Evolutionary conservation across 75 land plant species (phyloP).

Genomic region (Cupressus sempervirens): DNA sequence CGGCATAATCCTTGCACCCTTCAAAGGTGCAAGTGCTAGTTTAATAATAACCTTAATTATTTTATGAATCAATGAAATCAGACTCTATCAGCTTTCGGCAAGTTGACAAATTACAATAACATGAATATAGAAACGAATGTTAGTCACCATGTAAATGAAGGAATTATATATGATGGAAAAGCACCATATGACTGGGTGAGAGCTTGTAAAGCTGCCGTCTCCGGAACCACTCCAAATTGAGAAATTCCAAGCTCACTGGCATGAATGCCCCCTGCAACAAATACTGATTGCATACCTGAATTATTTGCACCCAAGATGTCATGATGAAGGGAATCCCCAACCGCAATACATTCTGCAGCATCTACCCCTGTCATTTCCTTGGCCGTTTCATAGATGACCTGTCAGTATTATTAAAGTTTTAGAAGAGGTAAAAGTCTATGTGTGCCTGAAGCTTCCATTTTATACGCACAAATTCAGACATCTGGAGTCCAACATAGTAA

Average conservation of each 20-base stretch:
- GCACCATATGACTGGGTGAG: conserved; percentile 38
- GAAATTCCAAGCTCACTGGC: conserved; percentile 67
- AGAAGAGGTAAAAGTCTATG: neutral
- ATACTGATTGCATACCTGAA: conserved; percentile 64
- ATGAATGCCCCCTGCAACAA: conserved; percentile 80
- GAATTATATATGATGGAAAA: conserved; percentile 57
- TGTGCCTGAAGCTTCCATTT: neutral
- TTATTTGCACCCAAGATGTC: conserved; percentile 81
- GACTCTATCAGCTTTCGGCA: neutral
- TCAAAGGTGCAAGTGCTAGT: no score
- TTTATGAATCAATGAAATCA: neutral
- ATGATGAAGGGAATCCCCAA: conserved; percentile 85
- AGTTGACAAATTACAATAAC: neutral
- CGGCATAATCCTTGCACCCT: no score
- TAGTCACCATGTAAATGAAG: conserved; percentile 64
- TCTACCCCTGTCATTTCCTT: conserved; percentile 51
- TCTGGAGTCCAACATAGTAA: neutral
- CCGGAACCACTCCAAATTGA: conserved; percentile 48
- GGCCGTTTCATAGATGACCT: conserved; percentile 73
- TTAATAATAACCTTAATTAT: neutral
- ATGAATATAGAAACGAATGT: neutral
- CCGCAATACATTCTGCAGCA: conserved; percentile 61
- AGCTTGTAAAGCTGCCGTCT: conserved; percentile 29
- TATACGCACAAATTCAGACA: neutral
- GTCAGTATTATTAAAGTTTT: conserved; percentile 7